phyloP scores from a whole-genome alignment of 2,329 filamentous ascomycete species.

The Aspergillus quadricinctus region DNA sequence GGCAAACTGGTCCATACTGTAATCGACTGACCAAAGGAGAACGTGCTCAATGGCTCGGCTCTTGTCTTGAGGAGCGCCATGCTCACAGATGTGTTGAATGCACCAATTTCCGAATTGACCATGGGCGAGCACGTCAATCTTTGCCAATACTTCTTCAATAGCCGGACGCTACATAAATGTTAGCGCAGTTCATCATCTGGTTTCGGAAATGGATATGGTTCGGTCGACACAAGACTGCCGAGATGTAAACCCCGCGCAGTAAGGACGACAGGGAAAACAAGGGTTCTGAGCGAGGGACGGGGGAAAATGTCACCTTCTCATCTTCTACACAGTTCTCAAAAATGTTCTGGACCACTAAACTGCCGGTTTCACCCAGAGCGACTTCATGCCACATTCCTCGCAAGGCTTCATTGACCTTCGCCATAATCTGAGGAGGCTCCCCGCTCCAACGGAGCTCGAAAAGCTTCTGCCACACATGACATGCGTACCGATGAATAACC shows the following conservation, averaged over 20 bases:
- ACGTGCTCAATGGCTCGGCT: conserved; percentile 94
- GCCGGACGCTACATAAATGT: conserved; percentile 70
- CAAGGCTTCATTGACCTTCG: conserved; percentile 92
- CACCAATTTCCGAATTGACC: conserved; percentile 99
- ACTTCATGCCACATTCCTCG: conserved; percentile 99
- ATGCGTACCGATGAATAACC: conserved; percentile 96
- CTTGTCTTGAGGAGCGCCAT: conserved; percentile 84
- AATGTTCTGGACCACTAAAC: conserved; percentile 97
- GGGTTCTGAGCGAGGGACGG: neutral
- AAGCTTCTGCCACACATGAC: conserved; percentile 98
- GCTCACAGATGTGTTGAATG: conserved; percentile 98
- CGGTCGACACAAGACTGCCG: neutral
- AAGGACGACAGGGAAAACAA: neutral
- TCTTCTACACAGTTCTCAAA: conserved; percentile 99
- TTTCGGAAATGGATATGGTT: neutral
- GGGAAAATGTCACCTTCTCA: conserved; percentile 70
- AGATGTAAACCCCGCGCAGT: neutral
- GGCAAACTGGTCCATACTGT: conserved; percentile 98
- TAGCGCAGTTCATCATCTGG: conserved; percentile 10
- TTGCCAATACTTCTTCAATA: conserved; percentile 90
- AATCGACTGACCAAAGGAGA: conserved; percentile 86
- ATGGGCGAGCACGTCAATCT: conserved; percentile 93
- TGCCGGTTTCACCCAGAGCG: conserved; percentile 92
- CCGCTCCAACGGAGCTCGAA: conserved; percentile 96
- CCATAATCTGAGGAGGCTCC: conserved; percentile 96